These are phyloP conservation scores for Fusarium papillatum DNA, from an alignment of 2,329 filamentous ascomycete genomes.

Conservation along the genomic window DNA sequence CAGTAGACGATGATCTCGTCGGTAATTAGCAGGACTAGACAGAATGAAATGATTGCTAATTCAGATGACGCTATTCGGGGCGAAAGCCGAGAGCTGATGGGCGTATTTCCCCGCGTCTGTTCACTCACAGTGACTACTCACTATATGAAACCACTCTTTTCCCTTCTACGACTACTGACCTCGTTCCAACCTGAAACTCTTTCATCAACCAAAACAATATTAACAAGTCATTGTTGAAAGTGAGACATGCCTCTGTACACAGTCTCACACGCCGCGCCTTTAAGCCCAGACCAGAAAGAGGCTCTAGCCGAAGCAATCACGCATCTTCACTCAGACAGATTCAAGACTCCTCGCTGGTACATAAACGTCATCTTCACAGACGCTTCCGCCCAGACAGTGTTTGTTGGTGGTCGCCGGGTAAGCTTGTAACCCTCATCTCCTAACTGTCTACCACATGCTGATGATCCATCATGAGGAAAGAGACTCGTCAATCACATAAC, in stretches of 20 bases:
- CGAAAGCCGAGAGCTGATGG: not conserved
- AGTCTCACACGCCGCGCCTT: not conserved
- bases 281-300: not conserved
- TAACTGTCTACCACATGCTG: not conserved
- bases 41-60: not conserved
- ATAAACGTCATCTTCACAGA: not conserved
- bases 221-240: not conserved
- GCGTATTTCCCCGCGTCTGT: no score
- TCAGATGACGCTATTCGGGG: not conserved
- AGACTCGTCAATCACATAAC: not conserved
- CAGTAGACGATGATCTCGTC: not conserved
- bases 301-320: constrained; percentile 3
- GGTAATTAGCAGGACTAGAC: fast-evolving
- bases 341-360: not conserved
- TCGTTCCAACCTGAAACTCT: no score
- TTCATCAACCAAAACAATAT: no score
- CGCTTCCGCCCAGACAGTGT: not conserved
- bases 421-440: not conserved
- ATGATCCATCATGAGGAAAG: not conserved
- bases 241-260: not conserved
- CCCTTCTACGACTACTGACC: no score
- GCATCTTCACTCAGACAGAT: not conserved
- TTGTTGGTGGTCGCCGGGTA: not conserved
- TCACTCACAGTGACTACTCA: no score
- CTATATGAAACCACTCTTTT: no score